phyloP scores from a whole-genome alignment of 495 filamentous ascomycete genomes.

The Neurospora terricola region DNA sequence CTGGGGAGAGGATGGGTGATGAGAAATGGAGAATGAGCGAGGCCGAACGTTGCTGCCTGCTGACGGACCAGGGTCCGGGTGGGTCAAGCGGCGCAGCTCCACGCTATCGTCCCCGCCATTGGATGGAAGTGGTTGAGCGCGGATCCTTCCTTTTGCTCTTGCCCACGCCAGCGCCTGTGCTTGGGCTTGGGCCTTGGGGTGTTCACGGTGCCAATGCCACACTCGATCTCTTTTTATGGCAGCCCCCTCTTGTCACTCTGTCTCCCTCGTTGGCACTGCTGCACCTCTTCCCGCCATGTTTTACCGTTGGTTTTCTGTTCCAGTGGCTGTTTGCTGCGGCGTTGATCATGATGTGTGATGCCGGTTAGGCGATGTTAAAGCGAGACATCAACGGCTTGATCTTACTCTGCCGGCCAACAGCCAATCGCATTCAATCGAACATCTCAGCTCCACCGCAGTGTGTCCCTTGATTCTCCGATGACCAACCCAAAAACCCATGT shows the following conservation, averaged over 20 bases:
- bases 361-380: slow-evolving; percentile 7
- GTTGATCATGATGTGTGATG: slow-evolving; percentile 10
- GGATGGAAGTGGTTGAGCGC: slow-evolving; percentile 3
- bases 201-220: slow-evolving; percentile 15
- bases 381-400: background rate
- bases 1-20: slow-evolving; percentile 14
- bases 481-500: background rate
- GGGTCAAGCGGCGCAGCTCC: slow-evolving; percentile 22
- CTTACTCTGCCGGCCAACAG: background rate
- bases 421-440: background rate
- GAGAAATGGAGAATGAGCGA: slow-evolving; percentile 22
- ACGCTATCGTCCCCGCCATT: slow-evolving; percentile 6
- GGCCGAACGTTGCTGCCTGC: slow-evolving; percentile 24
- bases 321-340: background rate
- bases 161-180: background rate
- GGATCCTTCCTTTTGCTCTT: slow-evolving; percentile 18
- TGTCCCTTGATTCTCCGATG: background rate
- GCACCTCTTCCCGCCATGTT: background rate
- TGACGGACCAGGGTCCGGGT: slow-evolving; percentile 14
- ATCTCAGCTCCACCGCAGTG: background rate
- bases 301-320: background rate
- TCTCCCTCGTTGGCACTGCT: background rate
- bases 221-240: slow-evolving; percentile 1
- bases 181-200: slow-evolving; percentile 3
- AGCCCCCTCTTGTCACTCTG: background rate